Percentiles rank a stretch among this genome's conserved stretches.
Evolutionary conservation across 768 basidiomycete genomes (phyloP).

Genomic region (Wakefieldia striispora): DNA sequence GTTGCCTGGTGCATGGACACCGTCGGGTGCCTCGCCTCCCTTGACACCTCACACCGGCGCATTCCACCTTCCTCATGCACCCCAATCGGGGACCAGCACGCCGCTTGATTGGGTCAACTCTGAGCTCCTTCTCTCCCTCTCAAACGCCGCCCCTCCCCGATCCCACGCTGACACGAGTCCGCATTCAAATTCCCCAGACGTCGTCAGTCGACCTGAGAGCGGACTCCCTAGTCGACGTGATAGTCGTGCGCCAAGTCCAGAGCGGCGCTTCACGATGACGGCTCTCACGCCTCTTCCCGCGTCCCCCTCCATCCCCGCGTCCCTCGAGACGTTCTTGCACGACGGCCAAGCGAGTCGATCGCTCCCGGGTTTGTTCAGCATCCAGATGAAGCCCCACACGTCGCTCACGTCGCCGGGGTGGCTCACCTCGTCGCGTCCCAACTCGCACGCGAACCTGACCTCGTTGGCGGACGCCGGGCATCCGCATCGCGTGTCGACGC

Average conservation of each 20-base stretch:
- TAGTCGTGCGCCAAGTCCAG: constrained; percentile 60
- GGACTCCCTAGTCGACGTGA: constrained; percentile 33
- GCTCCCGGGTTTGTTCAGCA: constrained; percentile 49
- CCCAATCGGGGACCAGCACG: constrained; percentile 41
- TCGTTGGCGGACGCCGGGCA: constrained; percentile 4
- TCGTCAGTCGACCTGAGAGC: constrained; percentile 26
- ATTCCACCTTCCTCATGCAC: constrained; percentile 39
- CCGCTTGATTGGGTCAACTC: constrained; percentile 82
- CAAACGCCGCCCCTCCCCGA: constrained; percentile 34
- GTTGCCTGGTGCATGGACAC: constrained; percentile 20
- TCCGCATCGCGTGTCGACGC: constrained; percentile 2
- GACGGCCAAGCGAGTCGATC: constrained; percentile 49
- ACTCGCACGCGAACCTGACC: constrained; percentile 32
- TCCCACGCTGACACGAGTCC: constrained; percentile 13
- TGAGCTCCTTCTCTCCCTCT: constrained; percentile 71
- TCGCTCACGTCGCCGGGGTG: constrained; percentile 42
- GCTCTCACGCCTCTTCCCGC: neutral
- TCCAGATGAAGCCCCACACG: constrained; percentile 63
- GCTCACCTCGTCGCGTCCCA: constrained; percentile 39
- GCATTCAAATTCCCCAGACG: constrained; percentile 22
- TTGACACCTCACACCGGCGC: constrained; percentile 32
- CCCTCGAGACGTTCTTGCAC: constrained; percentile 53
- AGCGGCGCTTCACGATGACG: constrained; percentile 32
- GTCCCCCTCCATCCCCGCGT: constrained; percentile 13
- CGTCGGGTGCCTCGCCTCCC: constrained; percentile 41